phyloP scores from a whole-genome alignment of 345 rosid species.

The Citrus australasica region DNA sequence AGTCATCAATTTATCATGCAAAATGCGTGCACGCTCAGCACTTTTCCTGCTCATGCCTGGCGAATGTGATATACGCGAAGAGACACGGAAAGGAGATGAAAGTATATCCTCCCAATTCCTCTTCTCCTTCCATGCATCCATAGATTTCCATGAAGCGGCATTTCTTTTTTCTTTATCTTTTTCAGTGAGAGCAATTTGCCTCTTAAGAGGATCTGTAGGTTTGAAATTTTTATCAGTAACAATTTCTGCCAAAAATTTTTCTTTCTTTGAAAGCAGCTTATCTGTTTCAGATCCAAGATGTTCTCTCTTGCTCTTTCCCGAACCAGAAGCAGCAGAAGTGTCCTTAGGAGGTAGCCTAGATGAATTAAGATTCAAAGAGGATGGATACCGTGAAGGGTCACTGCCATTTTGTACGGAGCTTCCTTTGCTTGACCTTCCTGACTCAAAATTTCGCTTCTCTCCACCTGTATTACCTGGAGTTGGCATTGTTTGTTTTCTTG shows the following conservation, averaged over 20 bases:
- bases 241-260: conserved; percentile 31
- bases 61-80: conserved; percentile 59
- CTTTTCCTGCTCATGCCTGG: conserved; percentile 68
- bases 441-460: conserved; percentile 30
- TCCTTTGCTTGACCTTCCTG: conserved; percentile 35
- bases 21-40: conserved; percentile 61
- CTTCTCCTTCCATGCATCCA: conserved; percentile 85
- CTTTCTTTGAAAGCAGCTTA: conserved; percentile 41
- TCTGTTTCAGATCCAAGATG: conserved; percentile 36
- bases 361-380: conserved; percentile 25
- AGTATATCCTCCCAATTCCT: conserved; percentile 79
- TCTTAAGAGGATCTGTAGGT: conserved; percentile 35
- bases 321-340: conserved; percentile 23
- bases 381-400: conserved; percentile 22
- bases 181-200: conserved; percentile 34
- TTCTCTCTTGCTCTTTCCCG: conserved; percentile 51
- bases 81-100: conserved; percentile 55
- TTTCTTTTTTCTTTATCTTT: conserved; percentile 61
- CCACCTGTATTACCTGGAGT: conserved; percentile 22
- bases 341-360: conserved; percentile 37
- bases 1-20: conserved; percentile 70
- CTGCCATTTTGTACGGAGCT: conserved; percentile 25
- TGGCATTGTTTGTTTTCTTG: conserved; percentile 33
- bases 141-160: conserved; percentile 48
- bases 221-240: conserved; percentile 36